These are phyloP conservation scores for Metroxylon sagu DNA, from an alignment of 176 grass and related monocot genomes.

Conservation along the genomic window DNA sequence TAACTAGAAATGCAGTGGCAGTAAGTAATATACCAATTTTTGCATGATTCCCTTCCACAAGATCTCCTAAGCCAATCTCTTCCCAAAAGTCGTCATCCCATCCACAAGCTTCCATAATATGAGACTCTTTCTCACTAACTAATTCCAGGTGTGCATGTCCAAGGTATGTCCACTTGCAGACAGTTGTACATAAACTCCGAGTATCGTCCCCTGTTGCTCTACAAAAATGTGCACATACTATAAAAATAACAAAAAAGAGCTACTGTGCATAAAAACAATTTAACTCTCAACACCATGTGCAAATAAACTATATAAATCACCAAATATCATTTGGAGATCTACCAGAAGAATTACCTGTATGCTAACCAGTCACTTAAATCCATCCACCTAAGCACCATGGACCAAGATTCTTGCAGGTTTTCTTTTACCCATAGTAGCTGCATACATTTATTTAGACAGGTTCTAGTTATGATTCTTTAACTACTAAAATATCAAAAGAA, in stretches of 20 bases:
- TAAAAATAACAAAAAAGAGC: background rate
- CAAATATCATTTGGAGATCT: background rate
- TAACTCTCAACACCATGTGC: too few relatives aligned
- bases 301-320: too few relatives aligned
- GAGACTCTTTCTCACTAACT: conserved; percentile 55
- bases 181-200: conserved; percentile 88
- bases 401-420: conserved; percentile 90
- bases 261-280: too few relatives aligned
- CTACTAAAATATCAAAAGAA: too few relatives aligned
- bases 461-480: background rate
- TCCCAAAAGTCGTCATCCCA: conserved; percentile 97
- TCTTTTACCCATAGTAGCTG: conserved; percentile 98
- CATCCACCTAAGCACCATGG: conserved; percentile 91
- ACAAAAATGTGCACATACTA: conserved; percentile 9
- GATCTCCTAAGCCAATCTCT: conserved; percentile 86
- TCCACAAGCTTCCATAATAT: conserved; percentile 84
- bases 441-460: conserved; percentile 4
- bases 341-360: conserved; percentile 49
- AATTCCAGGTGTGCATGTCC: conserved; percentile 79
- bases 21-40: conserved; percentile 63
- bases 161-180: conserved; percentile 96
- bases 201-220: conserved; percentile 96
- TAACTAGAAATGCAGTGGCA: too few relatives aligned
- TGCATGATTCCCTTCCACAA: conserved; percentile 62
- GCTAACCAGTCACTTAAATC: conserved; percentile 97